Percentiles rank a stretch among this genome's conserved stretches.
These are phyloP conservation scores for Coemansia umbellata DNA, from an alignment of 192 early-diverging fungal genomes.

Conservation along the genomic window DNA sequence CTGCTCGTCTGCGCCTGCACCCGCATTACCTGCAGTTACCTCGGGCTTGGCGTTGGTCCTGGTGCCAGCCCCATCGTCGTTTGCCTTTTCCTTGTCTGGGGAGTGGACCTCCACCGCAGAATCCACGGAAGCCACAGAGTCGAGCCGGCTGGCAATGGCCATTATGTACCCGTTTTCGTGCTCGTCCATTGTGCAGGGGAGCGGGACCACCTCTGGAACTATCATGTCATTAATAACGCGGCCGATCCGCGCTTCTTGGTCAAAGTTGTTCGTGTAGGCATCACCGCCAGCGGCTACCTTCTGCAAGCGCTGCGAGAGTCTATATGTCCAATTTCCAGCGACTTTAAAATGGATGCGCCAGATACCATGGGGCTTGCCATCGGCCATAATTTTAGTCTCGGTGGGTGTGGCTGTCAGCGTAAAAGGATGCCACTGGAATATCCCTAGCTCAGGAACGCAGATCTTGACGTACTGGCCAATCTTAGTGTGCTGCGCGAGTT, in stretches of 20 bases:
- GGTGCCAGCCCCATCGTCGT: no score
- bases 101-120: conserved; percentile 20
- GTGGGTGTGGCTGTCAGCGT: conserved; percentile 72
- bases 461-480: conserved; percentile 77
- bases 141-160: conserved; percentile 35
- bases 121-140: conserved; percentile 36
- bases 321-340: conserved; percentile 73
- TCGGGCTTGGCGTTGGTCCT: background rate
- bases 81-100: background rate
- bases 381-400: conserved; percentile 63
- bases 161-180: conserved; percentile 35
- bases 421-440: conserved; percentile 81
- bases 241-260: conserved; percentile 49
- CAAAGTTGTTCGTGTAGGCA: conserved; percentile 41
- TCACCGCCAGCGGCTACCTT: conserved; percentile 46
- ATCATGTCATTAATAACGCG: conserved; percentile 36
- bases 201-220: conserved; percentile 34
- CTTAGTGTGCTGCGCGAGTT: conserved; percentile 50
- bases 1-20: background rate
- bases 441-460: conserved; percentile 67
- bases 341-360: conserved; percentile 75
- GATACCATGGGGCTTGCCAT: conserved; percentile 40
- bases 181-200: conserved; percentile 21
- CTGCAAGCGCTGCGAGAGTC: conserved; percentile 57
- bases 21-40: background rate